Conservation (phyloP, 345 rosid genomes). For the Physaria fendleri region DNA sequence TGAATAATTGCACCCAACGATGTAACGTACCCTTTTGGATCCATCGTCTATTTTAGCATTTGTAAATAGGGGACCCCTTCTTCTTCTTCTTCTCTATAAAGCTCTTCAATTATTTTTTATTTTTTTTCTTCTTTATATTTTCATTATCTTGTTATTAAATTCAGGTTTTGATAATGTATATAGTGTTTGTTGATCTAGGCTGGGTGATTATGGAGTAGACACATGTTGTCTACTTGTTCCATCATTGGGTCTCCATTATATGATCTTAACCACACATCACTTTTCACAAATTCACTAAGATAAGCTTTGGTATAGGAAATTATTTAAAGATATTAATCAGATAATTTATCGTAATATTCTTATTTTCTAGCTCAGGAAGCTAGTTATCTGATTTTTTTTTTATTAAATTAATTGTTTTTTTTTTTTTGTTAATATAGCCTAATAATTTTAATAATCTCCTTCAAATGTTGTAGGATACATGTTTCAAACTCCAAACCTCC, state of each 20-base stretch:
- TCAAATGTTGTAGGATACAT: no score
- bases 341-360: not conserved
- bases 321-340: not conserved
- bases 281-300: slow-evolving; percentile 6
- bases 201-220: slow-evolving; percentile 30
- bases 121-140: not conserved
- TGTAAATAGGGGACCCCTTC: slow-evolving; percentile 48
- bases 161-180: not conserved
- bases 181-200: slow-evolving; percentile 25
- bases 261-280: slow-evolving; percentile 21
- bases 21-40: slow-evolving; percentile 48
- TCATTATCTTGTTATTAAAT: not conserved
- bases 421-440: no score
- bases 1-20: slow-evolving; percentile 73
- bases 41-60: slow-evolving; percentile 44
- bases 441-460: no score
- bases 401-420: no score
- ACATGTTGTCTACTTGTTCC: slow-evolving; percentile 30
- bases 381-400: no score
- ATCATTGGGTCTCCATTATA: slow-evolving; percentile 29
- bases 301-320: not conserved
- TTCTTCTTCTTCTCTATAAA: slow-evolving; percentile 20
- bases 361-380: no score
- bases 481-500: no score
- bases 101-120: slow-evolving; percentile 31